Conservation (phyloP, 176 grass and related monocot species). For the Ananas comosus region DNA sequence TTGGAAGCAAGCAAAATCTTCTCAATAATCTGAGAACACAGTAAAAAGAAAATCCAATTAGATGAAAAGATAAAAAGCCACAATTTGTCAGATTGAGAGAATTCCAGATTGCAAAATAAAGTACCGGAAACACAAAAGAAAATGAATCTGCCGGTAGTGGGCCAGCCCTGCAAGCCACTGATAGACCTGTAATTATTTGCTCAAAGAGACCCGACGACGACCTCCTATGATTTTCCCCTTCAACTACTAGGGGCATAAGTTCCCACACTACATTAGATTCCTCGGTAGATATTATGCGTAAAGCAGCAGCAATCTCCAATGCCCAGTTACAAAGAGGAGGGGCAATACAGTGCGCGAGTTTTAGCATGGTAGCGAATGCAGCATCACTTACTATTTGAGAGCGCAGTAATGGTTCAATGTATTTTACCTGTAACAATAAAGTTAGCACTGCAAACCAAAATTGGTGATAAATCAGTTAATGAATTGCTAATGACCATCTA, state of each 20-base stretch:
- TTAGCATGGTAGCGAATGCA: conserved; percentile 78
- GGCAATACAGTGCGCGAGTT: conserved; percentile 66
- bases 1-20: conserved; percentile 69
- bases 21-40: conserved; percentile 51
- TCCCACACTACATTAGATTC: conserved; percentile 54
- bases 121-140: conserved; percentile 94
- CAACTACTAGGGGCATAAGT: conserved; percentile 37
- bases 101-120: conserved; percentile 8
- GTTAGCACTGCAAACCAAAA: background rate
- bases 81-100: conserved; percentile 8
- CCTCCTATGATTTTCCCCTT: conserved; percentile 49
- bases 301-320: conserved; percentile 81
- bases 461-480: background rate
- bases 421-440: conserved; percentile 53
- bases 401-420: conserved; percentile 65
- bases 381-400: conserved; percentile 82
- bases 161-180: conserved; percentile 61
- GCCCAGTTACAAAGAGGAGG: conserved; percentile 92
- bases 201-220: conserved; percentile 57
- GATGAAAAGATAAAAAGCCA: background rate
- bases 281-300: conserved; percentile 49
- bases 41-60: background rate
- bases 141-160: conserved; percentile 96
- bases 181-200: conserved; percentile 67
- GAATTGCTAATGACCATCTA: background rate